Evolutionary conservation across 139 green algal species (phyloP).

Genomic region (Tetradesmus lagerheimii): DNA sequence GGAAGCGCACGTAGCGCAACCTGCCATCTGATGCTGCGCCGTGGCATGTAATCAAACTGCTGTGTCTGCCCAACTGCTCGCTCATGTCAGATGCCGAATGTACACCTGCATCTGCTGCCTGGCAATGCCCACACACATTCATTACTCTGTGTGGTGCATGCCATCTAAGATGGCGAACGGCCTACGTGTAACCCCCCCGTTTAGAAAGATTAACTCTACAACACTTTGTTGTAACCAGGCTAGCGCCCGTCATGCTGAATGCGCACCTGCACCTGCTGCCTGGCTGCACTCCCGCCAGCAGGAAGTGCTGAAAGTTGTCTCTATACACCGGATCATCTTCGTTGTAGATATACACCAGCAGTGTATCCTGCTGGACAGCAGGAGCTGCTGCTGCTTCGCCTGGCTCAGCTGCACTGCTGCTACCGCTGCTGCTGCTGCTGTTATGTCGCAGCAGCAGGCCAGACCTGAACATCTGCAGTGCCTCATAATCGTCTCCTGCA

Average conservation of each 20-base stretch:
- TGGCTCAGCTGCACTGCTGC: background rate
- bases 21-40: too few species aligned
- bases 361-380: constrained; percentile 13
- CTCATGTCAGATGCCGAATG: background rate
- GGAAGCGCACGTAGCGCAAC: too few species aligned
- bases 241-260: too few species aligned
- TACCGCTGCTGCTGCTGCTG: background rate
- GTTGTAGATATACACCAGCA: constrained; percentile 32
- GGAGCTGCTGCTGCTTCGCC: background rate
- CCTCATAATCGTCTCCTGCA: background rate
- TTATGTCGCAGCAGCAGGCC: background rate
- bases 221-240: too few species aligned
- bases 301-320: constrained; percentile 38
- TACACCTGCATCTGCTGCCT: too few species aligned
- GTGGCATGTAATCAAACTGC: background rate
- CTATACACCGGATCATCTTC: constrained; percentile 4
- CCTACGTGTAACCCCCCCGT: background rate
- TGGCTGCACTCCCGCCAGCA: constrained; percentile 12
- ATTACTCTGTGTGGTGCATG: too few species aligned
- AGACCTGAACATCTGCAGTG: background rate
- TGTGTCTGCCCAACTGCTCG: background rate
- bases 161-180: background rate
- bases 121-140: too few species aligned
- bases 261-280: constrained; percentile 16
- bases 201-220: background rate